A percentile compares a stretch with the other conserved stretches of the same genome.
These are phyloP conservation scores for Cutaneotrichosporon daszewskae DNA, from an alignment of 1,284 basidiomycete genomes.

Conservation along the genomic window DNA sequence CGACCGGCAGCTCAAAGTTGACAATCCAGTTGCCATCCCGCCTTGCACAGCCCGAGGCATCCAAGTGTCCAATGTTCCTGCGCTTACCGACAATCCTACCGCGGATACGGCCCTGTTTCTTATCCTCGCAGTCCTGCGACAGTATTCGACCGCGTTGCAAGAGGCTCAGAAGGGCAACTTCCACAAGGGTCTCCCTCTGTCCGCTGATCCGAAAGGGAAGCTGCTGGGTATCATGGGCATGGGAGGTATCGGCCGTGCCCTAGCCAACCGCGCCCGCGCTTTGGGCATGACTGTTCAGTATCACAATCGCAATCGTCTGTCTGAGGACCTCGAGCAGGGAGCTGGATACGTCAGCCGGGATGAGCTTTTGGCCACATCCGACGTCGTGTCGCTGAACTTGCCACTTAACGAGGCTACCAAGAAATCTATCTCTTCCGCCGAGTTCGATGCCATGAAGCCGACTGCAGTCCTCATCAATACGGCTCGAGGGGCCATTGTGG, in stretches of 20 bases:
- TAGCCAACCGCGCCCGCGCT: conserved; percentile 17
- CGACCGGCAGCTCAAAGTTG: not conserved
- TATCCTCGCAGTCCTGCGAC: conserved; percentile 67
- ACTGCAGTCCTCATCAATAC: conserved; percentile 27
- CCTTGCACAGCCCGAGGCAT: conserved; percentile 68
- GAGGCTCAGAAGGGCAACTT: conserved; percentile 55
- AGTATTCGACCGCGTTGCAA: conserved; percentile 63
- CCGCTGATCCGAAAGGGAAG: conserved; percentile 15
- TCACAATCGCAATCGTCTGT: conserved; percentile 60
- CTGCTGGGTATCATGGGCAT: conserved; percentile 22
- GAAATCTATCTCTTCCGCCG: conserved; percentile 15
- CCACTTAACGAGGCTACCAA: conserved; percentile 21
- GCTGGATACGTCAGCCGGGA: conserved; percentile 30
- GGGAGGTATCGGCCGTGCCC: conserved; percentile 21
- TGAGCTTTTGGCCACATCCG: conserved; percentile 31
- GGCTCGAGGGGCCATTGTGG: conserved; percentile 25
- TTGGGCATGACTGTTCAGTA: conserved; percentile 45
- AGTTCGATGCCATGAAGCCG: conserved; percentile 24
- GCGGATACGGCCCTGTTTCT: conserved; percentile 81
- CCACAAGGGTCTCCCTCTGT: conserved; percentile 48
- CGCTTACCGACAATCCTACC: conserved; percentile 78
- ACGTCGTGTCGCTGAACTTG: conserved; percentile 27
- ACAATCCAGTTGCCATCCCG: conserved; percentile 53
- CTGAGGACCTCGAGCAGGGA: conserved; percentile 18
- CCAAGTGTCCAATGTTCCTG: conserved; percentile 73